Percentiles rank a stretch among this genome's conserved stretches.
These are phyloP conservation scores for Lentinula novae-zelandiae DNA, from an alignment of 1,284 basidiomycete genomes.

Conservation along the genomic window DNA sequence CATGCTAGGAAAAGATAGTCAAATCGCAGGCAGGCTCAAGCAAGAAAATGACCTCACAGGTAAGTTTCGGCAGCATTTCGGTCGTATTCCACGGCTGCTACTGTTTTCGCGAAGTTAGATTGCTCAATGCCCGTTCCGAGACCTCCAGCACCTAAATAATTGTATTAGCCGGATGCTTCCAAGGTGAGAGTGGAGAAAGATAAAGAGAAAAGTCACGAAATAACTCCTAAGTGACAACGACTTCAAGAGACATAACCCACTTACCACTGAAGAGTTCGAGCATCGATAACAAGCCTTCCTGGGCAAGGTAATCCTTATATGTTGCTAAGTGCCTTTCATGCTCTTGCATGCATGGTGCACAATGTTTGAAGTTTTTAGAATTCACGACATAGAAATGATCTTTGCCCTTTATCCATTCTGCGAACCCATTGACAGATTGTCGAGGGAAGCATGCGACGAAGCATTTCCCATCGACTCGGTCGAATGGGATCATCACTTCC, in stretches of 20 bases:
- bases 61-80: constrained; percentile 61
- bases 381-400: constrained; percentile 52
- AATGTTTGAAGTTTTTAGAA: constrained; percentile 25
- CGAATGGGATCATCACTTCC: constrained; percentile 25
- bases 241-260: constrained; percentile 7
- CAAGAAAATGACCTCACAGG: constrained; percentile 32
- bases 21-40: neutral
- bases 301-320: constrained; percentile 24
- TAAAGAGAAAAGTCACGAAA: neutral
- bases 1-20: constrained; percentile 29
- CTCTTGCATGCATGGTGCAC: constrained; percentile 37
- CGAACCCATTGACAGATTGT: constrained; percentile 24
- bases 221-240: no score
- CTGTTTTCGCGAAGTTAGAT: constrained; percentile 55
- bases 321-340: constrained; percentile 24
- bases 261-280: constrained; percentile 65
- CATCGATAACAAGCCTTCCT: constrained; percentile 36
- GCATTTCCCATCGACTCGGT: constrained; percentile 45
- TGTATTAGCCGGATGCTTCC: neutral
- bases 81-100: constrained; percentile 63
- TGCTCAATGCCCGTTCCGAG: constrained; percentile 61
- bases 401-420: constrained; percentile 44
- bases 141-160: constrained; percentile 58
- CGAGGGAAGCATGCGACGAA: constrained; percentile 31
- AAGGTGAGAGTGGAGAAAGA: constrained; percentile 7